A percentile compares a stretch with the other conserved stretches of the same genome.
These are phyloP conservation scores for Pisolithus thermaeus DNA, from an alignment of 1,284 basidiomycete species.

Conservation along the genomic window DNA sequence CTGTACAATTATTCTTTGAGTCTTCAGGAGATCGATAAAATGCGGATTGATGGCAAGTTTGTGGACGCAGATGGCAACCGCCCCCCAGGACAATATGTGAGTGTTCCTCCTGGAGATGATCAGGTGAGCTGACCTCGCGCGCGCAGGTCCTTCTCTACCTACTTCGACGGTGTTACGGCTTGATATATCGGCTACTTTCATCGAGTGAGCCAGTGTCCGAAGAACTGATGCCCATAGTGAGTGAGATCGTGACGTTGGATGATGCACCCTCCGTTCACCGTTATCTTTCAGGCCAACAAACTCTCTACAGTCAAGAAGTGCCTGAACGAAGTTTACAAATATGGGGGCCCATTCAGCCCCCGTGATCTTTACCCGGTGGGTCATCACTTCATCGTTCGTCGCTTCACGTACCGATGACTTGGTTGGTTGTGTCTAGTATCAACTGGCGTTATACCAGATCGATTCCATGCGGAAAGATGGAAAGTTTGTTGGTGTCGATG, in stretches of 20 bases:
- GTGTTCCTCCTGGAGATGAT: not conserved
- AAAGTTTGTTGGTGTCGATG: conserved; percentile 83
- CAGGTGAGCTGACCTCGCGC: not conserved
- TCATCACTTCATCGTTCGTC: conserved; percentile 12
- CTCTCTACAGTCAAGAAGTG: conserved; percentile 93
- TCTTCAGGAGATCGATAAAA: conserved; percentile 94
- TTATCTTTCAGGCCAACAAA: conserved; percentile 72
- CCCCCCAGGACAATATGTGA: conserved; percentile 86
- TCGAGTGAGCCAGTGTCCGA: conserved; percentile 99
- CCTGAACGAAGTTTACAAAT: conserved; percentile 95
- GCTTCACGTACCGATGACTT: not conserved
- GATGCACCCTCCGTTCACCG: not conserved
- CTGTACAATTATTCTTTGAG: conserved; percentile 92
- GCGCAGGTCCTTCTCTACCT: conserved; percentile 85
- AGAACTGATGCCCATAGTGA: conserved; percentile 92
- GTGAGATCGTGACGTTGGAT: conserved; percentile 22
- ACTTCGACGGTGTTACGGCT: conserved; percentile 90
- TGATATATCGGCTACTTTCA: conserved; percentile 91
- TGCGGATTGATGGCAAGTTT: conserved; percentile 96
- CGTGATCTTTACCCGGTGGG: conserved; percentile 92
- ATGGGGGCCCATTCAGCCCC: conserved; percentile 93
- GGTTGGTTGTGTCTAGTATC: conserved; percentile 56
- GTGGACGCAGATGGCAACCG: conserved; percentile 91
- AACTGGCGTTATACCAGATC: conserved; percentile 93
- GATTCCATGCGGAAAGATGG: conserved; percentile 91